These are phyloP conservation scores for Parachlorella kessleri DNA, from an alignment of 139 green algal species.

Conservation along the genomic window DNA sequence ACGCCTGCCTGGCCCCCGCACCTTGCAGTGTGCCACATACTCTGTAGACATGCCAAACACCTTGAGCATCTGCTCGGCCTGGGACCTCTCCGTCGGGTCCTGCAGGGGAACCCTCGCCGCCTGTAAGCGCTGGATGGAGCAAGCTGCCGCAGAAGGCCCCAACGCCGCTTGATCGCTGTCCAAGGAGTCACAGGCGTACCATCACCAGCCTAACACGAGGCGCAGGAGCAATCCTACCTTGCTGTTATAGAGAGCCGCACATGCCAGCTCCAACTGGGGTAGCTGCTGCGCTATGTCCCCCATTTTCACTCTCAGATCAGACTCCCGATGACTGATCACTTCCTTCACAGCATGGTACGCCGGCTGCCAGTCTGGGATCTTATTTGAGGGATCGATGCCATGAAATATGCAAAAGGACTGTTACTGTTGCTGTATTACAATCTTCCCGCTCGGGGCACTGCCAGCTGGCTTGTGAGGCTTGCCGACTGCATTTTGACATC, in stretches of 20 bases:
- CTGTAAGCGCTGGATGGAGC: background rate
- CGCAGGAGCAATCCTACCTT: constrained; percentile 52
- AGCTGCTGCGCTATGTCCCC: constrained; percentile 59
- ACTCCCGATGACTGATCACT: background rate
- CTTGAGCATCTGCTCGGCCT: constrained; percentile 83
- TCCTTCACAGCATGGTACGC: background rate
- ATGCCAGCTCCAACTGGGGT: constrained; percentile 89
- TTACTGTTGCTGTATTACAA: background rate
- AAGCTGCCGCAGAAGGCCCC: background rate
- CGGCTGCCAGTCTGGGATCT: background rate
- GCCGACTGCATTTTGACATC: too few species aligned
- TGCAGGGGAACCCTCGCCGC: constrained; percentile 34
- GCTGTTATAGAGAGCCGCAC: constrained; percentile 84
- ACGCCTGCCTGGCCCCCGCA: too few species aligned
- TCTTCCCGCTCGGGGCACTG: too few species aligned
- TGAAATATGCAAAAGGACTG: background rate
- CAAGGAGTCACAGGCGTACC: too few species aligned
- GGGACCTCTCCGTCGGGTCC: constrained; percentile 77
- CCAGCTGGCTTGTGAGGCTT: too few species aligned
- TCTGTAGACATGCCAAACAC: constrained; percentile 88
- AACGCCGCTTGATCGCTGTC: background rate
- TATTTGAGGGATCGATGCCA: background rate
- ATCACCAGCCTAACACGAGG: background rate
- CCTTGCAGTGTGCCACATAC: constrained; percentile 90
- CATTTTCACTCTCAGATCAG: background rate